Evolutionary conservation across 306 rosid species (phyloP).

Genomic region (Parietaria judaica): DNA sequence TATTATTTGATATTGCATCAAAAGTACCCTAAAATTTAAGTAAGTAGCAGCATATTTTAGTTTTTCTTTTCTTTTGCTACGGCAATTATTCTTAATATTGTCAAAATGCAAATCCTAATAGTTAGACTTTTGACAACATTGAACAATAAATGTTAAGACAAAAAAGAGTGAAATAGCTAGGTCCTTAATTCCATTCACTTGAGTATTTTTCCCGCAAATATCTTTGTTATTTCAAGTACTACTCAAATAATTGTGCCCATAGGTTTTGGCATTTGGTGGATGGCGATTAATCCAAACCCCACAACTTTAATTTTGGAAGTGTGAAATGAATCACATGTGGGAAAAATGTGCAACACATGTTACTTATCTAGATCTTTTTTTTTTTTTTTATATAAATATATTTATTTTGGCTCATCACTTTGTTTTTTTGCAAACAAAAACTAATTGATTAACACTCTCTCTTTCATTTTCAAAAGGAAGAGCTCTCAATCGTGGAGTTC

Average conservation of each 20-base stretch:
- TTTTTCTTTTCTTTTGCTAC: no score
- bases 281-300: background rate
- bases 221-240: no score
- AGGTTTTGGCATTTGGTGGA: background rate
- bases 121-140: no score
- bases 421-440: background rate
- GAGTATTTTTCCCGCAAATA: no score
- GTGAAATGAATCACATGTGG: slow-evolving; percentile 6
- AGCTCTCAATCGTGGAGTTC: slow-evolving; percentile 24
- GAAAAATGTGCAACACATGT: background rate
- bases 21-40: background rate
- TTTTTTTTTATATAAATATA: background rate
- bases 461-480: slow-evolving; percentile 33
- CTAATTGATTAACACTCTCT: background rate
- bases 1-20: no score
- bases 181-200: no score
- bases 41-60: no score
- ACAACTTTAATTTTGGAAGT: background rate
- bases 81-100: no score
- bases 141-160: no score
- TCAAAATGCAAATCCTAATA: no score
- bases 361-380: background rate
- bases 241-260: background rate
- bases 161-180: no score
- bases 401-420: background rate